These are phyloP conservation scores for Diaporthe sp. DNA, from an alignment of 2,329 filamentous ascomycete genomes.

Conservation along the genomic window DNA sequence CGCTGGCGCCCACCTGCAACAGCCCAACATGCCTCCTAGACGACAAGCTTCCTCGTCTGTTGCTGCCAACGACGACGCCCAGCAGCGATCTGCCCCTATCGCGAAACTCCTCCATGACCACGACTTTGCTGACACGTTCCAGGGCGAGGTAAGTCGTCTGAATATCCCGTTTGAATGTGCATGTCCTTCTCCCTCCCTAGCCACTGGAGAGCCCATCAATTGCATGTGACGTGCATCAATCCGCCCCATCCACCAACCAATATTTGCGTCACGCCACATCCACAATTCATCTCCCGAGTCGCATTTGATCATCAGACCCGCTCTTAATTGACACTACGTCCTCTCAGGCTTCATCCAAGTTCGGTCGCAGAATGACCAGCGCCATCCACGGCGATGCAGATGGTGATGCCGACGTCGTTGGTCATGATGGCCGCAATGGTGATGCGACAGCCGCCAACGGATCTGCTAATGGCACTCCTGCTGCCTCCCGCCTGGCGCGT, in stretches of 20 bases:
- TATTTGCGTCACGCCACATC: conserved; percentile 22
- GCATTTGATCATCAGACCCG: background rate
- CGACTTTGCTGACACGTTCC: conserved; percentile 29
- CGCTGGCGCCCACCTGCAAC: background rate
- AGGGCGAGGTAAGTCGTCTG: conserved; percentile 37
- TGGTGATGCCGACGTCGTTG: conserved; percentile 20
- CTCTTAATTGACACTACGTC: background rate
- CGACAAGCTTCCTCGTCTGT: conserved; percentile 8
- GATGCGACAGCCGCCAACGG: background rate
- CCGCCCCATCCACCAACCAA: background rate
- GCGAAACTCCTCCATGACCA: conserved; percentile 9
- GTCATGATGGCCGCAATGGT: background rate
- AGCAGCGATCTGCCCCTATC: background rate
- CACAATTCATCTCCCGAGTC: conserved; percentile 30
- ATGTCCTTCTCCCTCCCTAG: no score
- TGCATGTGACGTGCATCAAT: conserved; percentile 14
- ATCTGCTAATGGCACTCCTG: background rate
- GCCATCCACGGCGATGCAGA: conserved; percentile 16
- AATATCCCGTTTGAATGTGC: background rate
- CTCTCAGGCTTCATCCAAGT: conserved; percentile 7
- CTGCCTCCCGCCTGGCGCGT: background rate
- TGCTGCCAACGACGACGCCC: background rate
- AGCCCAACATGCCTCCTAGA: conserved; percentile 32
- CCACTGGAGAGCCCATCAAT: background rate
- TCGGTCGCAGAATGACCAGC: conserved; percentile 18